phyloP scores from a whole-genome alignment of 257 asterid species.

The Solanum lycopersicoides region DNA sequence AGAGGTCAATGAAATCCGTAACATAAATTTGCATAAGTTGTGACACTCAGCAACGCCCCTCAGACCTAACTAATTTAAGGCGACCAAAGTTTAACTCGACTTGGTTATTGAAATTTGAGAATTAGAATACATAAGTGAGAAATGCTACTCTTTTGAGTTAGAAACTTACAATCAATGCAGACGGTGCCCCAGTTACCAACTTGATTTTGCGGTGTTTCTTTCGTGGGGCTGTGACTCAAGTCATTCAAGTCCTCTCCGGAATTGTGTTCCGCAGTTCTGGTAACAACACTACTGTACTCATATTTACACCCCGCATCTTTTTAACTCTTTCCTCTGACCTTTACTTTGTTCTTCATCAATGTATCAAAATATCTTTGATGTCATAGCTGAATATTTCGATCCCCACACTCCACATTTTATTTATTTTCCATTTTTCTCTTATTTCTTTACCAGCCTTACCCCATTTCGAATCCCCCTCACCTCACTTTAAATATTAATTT shows the following conservation, averaged over 20 bases:
- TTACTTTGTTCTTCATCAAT: neutral
- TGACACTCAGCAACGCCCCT: neutral
- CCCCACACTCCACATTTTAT: too few relatives aligned
- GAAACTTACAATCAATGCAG: neutral
- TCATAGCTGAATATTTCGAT: conserved; percentile 36
- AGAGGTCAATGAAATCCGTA: neutral
- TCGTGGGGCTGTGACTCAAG: neutral
- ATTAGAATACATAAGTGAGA: neutral
- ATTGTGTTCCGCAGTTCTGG: neutral
- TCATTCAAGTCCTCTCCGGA: neutral
- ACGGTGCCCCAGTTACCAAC: neutral
- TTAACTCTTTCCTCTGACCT: neutral
- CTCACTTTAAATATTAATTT: too few relatives aligned
- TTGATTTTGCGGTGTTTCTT: neutral
- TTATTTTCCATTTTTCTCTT: too few relatives aligned
- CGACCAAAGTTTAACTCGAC: neutral
- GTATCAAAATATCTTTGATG: neutral
- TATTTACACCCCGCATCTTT: neutral
- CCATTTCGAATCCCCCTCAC: too few relatives aligned
- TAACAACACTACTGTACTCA: neutral
- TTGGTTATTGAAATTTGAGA: neutral
- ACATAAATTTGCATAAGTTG: neutral
- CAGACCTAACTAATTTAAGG: neutral
- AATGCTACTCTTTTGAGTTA: neutral
- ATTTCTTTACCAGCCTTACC: too few relatives aligned